Conservation (phyloP, 78 protist species). For the Tieghemostelium lacteum region DNA sequence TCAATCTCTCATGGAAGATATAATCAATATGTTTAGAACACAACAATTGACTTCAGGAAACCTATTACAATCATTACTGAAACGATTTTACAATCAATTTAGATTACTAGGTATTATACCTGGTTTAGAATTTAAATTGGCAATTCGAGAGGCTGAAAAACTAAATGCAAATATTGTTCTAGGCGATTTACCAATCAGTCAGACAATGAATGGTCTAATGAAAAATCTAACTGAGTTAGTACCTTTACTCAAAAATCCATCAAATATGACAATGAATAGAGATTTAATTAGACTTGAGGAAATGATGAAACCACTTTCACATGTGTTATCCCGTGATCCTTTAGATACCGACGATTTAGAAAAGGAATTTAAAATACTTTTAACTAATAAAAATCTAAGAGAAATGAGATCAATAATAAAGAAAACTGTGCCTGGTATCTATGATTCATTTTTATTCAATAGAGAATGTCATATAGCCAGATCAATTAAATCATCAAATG, state of each 20-base stretch:
- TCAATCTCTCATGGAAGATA: not conserved
- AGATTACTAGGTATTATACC: slow-evolving; percentile 56
- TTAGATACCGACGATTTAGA: slow-evolving; percentile 41
- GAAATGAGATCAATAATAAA: slow-evolving; percentile 22
- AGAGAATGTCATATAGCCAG: slow-evolving; percentile 23
- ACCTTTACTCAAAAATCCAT: not conserved
- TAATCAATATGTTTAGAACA: not conserved
- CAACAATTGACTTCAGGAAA: not conserved
- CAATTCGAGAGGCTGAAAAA: slow-evolving; percentile 53
- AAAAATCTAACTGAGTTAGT: not conserved
- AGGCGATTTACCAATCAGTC: slow-evolving; percentile 25
- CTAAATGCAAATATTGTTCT: slow-evolving; percentile 28
- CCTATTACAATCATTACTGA: not conserved
- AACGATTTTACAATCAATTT: slow-evolving; percentile 32
- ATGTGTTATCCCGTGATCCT: not conserved
- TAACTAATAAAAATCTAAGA: slow-evolving; percentile 18
- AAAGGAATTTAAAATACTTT: slow-evolving; percentile 10
- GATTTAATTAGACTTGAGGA: slow-evolving; percentile 1
- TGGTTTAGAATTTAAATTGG: slow-evolving; percentile 58
- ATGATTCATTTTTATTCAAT: not conserved
- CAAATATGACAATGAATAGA: not conserved
- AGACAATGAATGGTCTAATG: slow-evolving; percentile 11
- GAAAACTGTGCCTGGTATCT: slow-evolving; percentile 2
- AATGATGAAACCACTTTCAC: not conserved
- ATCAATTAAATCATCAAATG: slow-evolving; percentile 17